phyloP scores from a whole-genome alignment of 371 early-diverging fungal genomes.

The Lichtheimia ramosa region DNA sequence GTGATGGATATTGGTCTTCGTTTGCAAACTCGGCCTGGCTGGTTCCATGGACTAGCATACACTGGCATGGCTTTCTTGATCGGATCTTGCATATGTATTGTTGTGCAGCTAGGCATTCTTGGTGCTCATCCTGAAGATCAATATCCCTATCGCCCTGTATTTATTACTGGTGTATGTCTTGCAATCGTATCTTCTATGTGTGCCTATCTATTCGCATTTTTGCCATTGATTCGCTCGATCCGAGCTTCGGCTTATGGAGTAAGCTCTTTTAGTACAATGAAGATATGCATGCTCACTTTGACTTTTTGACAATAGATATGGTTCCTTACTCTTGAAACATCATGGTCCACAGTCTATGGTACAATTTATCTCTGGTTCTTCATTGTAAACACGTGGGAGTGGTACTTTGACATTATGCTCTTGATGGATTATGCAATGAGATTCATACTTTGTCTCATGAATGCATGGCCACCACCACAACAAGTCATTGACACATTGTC shows the following conservation, averaged over 20 bases:
- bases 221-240: slow-evolving; percentile 9
- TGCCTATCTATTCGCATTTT: slow-evolving; percentile 11
- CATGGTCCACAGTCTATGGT: slow-evolving; percentile 14
- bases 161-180: slow-evolving; percentile 20
- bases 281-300: not conserved
- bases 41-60: slow-evolving; percentile 8
- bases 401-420: slow-evolving; percentile 6
- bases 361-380: slow-evolving; percentile 21
- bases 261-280: slow-evolving; percentile 2
- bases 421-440: slow-evolving; percentile 14
- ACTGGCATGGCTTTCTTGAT: not conserved
- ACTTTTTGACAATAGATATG: slow-evolving; percentile 12
- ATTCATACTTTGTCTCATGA: slow-evolving; percentile 18
- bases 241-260: slow-evolving; percentile 24
- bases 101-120: slow-evolving; percentile 6
- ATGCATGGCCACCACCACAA: slow-evolving; percentile 16
- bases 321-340: slow-evolving; percentile 13
- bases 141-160: slow-evolving; percentile 7
- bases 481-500: slow-evolving; percentile 15
- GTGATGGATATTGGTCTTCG: slow-evolving; percentile 17
- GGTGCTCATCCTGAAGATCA: slow-evolving; percentile 3
- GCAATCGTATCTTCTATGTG: slow-evolving; percentile 11
- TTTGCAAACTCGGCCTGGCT: slow-evolving; percentile 5
- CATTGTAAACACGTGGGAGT: slow-evolving; percentile 8
- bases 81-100: slow-evolving; percentile 8